Percentiles rank a stretch among this genome's conserved stretches.
Conservation (phyloP, 2,329 filamentous ascomycete genomes). For the Xylaria sp. region DNA sequence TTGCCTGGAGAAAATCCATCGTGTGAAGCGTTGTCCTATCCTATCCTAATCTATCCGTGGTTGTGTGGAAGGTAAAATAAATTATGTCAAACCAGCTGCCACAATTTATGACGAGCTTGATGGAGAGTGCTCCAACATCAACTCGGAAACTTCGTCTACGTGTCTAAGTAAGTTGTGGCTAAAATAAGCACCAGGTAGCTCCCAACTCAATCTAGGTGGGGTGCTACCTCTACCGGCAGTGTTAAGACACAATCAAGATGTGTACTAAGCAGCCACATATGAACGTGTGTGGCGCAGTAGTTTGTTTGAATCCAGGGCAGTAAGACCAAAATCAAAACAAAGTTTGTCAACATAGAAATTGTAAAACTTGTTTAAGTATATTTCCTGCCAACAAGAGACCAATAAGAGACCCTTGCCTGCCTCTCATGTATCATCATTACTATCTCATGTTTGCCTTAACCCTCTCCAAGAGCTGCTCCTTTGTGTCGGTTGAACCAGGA, state of each 20-base stretch:
- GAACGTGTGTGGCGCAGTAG: not conserved
- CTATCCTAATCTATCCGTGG: constrained; percentile 19
- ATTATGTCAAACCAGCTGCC: constrained; percentile 36
- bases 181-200: not conserved
- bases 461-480: constrained; percentile 72
- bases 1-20: constrained; percentile 53
- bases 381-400: not conserved
- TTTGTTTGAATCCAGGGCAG: not conserved
- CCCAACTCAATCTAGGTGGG: constrained; percentile 8
- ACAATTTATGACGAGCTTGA: constrained; percentile 32
- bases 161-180: constrained; percentile 24
- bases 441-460: constrained; percentile 72
- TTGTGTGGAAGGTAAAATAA: constrained; percentile 24
- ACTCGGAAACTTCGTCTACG: constrained; percentile 44
- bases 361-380: not conserved
- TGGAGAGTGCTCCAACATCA: constrained; percentile 20
- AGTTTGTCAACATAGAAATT: not conserved
- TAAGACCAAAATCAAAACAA: too few relatives aligned
- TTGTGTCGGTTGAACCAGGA: constrained; percentile 67
- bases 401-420: not conserved
- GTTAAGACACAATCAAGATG: not conserved
- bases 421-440: not conserved
- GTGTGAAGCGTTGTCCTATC: constrained; percentile 31
- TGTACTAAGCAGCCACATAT: not conserved
- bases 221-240: not conserved